phyloP scores from a whole-genome alignment of 257 asterid species.

The Linderniella brevidens region DNA sequence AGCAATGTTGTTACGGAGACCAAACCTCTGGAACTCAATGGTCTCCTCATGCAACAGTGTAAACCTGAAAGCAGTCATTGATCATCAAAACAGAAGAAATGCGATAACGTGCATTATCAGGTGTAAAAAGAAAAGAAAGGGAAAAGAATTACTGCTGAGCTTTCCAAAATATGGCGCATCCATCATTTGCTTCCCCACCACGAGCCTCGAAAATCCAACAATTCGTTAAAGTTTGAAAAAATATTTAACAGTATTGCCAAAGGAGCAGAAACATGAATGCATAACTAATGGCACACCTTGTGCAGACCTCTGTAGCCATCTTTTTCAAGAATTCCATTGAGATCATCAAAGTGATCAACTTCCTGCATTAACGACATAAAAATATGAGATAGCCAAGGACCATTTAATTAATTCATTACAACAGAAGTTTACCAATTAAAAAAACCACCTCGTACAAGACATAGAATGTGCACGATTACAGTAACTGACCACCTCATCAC shows the following conservation, averaged over 20 bases:
- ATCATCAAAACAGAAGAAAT: slow-evolving; percentile 8
- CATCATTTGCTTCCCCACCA: slow-evolving; percentile 65
- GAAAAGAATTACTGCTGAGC: slow-evolving; percentile 34
- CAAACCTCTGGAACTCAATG: slow-evolving; percentile 63
- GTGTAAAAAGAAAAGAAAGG: slow-evolving; percentile 4
- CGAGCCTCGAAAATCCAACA: slow-evolving; percentile 40
- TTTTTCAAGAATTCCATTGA: slow-evolving; percentile 32
- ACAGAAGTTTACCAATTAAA: no score
- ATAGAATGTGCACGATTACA: no score
- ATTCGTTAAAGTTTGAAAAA: neutral
- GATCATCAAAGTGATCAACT: slow-evolving; percentile 66
- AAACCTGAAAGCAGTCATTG: slow-evolving; percentile 23
- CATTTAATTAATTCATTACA: no score
- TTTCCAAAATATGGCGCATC: slow-evolving; percentile 82
- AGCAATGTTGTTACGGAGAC: slow-evolving; percentile 75
- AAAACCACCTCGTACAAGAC: no score
- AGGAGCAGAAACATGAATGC: slow-evolving; percentile 8
- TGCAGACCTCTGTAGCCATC: slow-evolving; percentile 69
- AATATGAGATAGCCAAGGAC: slow-evolving; percentile 11
- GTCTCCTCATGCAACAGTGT: slow-evolving; percentile 66
- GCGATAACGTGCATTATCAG: neutral
- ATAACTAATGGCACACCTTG: slow-evolving; percentile 28
- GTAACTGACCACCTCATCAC: no score
- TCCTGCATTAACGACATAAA: slow-evolving; percentile 33
- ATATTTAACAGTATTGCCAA: slow-evolving; percentile 9